Conservation (phyloP, 1,284 basidiomycete genomes). For the Apiotrichum gracile region DNA sequence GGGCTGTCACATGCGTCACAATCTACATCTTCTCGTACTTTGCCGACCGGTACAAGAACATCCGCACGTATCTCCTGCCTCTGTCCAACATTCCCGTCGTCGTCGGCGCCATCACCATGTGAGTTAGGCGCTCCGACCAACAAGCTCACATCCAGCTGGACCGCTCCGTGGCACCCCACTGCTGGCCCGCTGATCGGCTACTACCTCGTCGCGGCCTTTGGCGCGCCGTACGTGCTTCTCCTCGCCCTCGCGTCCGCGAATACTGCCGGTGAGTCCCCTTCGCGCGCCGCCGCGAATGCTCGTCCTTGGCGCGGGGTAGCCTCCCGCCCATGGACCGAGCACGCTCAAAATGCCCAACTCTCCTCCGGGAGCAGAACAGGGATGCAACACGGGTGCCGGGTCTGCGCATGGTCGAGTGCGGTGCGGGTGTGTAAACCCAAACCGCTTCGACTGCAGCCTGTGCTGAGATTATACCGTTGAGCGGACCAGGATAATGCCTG, state of each 20-base stretch:
- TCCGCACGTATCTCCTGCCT: constrained; percentile 47
- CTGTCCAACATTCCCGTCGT: constrained; percentile 51
- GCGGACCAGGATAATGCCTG: constrained; percentile 50
- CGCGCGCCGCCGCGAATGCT: background rate
- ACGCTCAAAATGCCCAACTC: background rate
- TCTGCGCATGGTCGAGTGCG: background rate
- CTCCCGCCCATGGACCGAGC: background rate
- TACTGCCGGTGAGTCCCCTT: constrained; percentile 35
- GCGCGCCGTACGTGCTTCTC: constrained; percentile 51
- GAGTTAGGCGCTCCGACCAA: background rate
- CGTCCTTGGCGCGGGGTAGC: background rate
- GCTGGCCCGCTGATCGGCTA: constrained; percentile 51
- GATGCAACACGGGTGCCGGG: constrained; percentile 46
- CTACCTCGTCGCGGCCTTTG: constrained; percentile 49
- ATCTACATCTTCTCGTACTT: constrained; percentile 48
- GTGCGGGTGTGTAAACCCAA: background rate
- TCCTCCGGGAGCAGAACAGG: constrained; percentile 15
- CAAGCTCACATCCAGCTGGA: constrained; percentile 49
- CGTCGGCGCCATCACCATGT: constrained; percentile 45
- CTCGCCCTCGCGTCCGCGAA: constrained; percentile 49
- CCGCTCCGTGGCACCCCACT: constrained; percentile 46
- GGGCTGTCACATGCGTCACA: constrained; percentile 48
- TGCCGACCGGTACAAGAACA: constrained; percentile 44
- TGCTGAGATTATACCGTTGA: constrained; percentile 51
- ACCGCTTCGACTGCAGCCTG: constrained; percentile 15